Conservation (phyloP, 164 flowering plant species). For the Vitis cinerea region DNA sequence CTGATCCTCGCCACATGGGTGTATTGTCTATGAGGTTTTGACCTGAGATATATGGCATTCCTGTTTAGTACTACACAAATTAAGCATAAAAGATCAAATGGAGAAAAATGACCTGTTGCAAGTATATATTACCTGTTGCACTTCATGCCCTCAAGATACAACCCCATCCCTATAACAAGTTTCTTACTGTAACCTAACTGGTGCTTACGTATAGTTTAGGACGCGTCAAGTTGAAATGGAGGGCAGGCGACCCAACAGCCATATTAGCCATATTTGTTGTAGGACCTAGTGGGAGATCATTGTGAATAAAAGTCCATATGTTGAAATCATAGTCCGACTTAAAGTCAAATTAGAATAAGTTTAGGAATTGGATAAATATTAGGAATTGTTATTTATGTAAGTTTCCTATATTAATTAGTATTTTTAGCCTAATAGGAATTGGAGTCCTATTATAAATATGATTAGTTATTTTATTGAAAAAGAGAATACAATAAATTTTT, state of each 20-base stretch:
- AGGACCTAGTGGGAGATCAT: constrained; percentile 62
- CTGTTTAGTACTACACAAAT: neutral
- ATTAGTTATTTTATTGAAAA: too few species aligned
- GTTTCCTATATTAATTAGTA: too few species aligned
- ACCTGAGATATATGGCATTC: constrained; percentile 32
- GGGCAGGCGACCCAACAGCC: constrained; percentile 36
- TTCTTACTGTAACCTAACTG: constrained; percentile 50
- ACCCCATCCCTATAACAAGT: constrained; percentile 80
- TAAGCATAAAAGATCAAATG: too few species aligned
- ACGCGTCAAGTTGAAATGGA: constrained; percentile 59
- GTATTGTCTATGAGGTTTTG: constrained; percentile 33
- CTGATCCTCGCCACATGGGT: constrained; percentile 42
- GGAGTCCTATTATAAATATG: too few species aligned
- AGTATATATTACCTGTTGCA: constrained; percentile 46
- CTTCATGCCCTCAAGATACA: constrained; percentile 76
- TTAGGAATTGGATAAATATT: too few species aligned
- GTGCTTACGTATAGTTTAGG: constrained; percentile 74
- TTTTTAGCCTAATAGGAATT: too few species aligned
- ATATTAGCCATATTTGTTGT: constrained; percentile 19
- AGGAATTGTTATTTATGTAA: too few species aligned
- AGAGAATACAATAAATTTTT: too few species aligned
- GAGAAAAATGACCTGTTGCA: too few species aligned
- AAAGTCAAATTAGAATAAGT: too few species aligned
- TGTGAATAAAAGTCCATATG: constrained; percentile 73
- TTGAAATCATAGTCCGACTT: too few species aligned